Conservation (phyloP, 140 eudicot species). For the Eryngium alpinum region DNA sequence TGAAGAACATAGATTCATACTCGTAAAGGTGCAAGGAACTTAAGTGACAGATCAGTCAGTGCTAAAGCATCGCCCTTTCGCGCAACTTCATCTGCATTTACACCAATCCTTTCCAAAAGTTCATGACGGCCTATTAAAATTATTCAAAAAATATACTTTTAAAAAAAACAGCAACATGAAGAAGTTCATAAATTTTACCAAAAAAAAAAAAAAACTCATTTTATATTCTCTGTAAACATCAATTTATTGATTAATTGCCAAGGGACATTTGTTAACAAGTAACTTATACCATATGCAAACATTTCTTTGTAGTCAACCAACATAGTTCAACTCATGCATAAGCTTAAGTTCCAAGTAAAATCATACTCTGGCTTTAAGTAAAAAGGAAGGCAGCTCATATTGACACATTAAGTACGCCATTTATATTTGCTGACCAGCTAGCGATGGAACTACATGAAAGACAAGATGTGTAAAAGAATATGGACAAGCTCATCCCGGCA, state of each 20-base stretch:
- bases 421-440: not conserved
- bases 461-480: not conserved
- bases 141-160: not conserved
- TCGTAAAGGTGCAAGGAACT: slow-evolving; percentile 81
- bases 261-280: not conserved
- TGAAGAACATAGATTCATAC: slow-evolving; percentile 35
- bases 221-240: not conserved
- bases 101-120: slow-evolving; percentile 69
- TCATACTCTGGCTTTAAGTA: too few species aligned
- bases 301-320: not conserved
- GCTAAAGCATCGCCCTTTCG: slow-evolving; percentile 77
- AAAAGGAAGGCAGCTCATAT: too few species aligned
- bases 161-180: not conserved
- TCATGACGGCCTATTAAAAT: slow-evolving; percentile 60
- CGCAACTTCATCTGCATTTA: slow-evolving; percentile 70
- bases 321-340: not conserved
- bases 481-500: not conserved
- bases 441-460: not conserved
- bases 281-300: not conserved
- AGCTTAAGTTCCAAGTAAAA: not conserved
- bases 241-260: not conserved
- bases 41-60: slow-evolving; percentile 63
- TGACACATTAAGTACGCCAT: not conserved
- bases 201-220: not conserved
- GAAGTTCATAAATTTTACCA: too few species aligned